phyloP scores from a whole-genome alignment of 306 rosid genomes.

The Pterocarpus macrocarpus region DNA sequence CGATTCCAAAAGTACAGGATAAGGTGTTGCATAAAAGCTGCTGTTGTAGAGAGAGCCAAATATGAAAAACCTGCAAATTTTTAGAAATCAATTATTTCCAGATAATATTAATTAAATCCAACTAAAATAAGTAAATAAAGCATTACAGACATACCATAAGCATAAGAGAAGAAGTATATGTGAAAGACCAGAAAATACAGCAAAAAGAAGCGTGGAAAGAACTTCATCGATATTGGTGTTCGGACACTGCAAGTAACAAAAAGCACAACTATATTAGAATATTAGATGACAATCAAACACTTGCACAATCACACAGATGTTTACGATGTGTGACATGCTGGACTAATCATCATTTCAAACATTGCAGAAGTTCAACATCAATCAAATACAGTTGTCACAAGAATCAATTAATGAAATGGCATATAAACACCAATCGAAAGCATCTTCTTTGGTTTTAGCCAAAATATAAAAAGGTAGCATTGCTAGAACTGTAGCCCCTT shows the following conservation, averaged over 20 bases:
- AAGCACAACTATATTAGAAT: constrained; percentile 53
- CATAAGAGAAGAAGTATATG: constrained; percentile 95
- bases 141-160: constrained; percentile 72
- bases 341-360: constrained; percentile 12
- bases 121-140: constrained; percentile 11
- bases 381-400: constrained; percentile 5
- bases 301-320: constrained; percentile 18
- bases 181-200: constrained; percentile 97
- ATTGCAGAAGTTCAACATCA: not conserved
- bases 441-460: not conserved
- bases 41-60: constrained; percentile 96
- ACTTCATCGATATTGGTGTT: constrained; percentile 99
- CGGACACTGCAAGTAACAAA: constrained; percentile 80
- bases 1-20: constrained; percentile 97
- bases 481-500: constrained; percentile 15
- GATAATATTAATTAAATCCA: constrained; percentile 26
- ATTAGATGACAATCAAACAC: constrained; percentile 47
- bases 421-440: constrained; percentile 25
- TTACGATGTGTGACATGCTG: constrained; percentile 9
- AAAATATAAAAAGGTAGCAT: not conserved
- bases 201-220: constrained; percentile 98
- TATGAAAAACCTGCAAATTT: constrained; percentile 88
- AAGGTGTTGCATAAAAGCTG: constrained; percentile 97
- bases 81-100: constrained; percentile 43
- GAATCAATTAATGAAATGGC: constrained; percentile 25